Percentiles rank a stretch among this genome's conserved stretches.
These are phyloP conservation scores for Rosellinia necatrix DNA, from an alignment of 2,329 filamentous ascomycete genomes.

Conservation along the genomic window DNA sequence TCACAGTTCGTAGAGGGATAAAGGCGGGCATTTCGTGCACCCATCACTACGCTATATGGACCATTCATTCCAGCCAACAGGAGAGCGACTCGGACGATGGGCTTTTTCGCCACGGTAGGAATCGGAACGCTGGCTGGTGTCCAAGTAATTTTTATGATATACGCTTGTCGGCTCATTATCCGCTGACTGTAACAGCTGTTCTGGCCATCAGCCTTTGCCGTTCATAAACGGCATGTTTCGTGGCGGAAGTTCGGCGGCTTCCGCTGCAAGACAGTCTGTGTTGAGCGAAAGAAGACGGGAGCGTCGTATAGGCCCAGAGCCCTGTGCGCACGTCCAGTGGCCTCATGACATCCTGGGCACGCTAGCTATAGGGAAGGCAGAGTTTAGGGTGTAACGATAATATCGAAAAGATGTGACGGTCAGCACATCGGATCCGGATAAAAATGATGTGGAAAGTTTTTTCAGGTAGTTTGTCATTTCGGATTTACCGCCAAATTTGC, in stretches of 20 bases:
- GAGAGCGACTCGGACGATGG: background rate
- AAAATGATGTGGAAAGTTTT: background rate
- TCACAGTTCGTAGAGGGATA: background rate
- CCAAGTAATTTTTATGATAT: constrained; percentile 4
- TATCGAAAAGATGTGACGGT: background rate
- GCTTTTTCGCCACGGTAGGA: background rate
- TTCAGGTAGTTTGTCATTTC: constrained; percentile 1
- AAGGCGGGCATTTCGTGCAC: background rate
- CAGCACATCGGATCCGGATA: background rate
- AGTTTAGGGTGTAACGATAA: background rate
- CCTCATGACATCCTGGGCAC: constrained; percentile 38
- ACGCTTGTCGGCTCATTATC: constrained; percentile 22
- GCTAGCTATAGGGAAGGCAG: background rate
- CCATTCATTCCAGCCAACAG: background rate
- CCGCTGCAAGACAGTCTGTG: constrained; percentile 34
- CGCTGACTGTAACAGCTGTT: constrained; percentile 20
- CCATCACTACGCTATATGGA: background rate
- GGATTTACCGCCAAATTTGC: background rate
- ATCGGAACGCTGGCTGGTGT: background rate
- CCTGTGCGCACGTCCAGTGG: constrained; percentile 21
- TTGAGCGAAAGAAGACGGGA: constrained; percentile 27
- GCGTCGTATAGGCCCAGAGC: constrained; percentile 29
- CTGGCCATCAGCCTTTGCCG: constrained; percentile 3
- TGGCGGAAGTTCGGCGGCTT: constrained; percentile 29
- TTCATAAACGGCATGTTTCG: constrained; percentile 3